Base-by-base conservation (phyloP, 208 protist species). In the Trypanosoma conorhini region DNA sequence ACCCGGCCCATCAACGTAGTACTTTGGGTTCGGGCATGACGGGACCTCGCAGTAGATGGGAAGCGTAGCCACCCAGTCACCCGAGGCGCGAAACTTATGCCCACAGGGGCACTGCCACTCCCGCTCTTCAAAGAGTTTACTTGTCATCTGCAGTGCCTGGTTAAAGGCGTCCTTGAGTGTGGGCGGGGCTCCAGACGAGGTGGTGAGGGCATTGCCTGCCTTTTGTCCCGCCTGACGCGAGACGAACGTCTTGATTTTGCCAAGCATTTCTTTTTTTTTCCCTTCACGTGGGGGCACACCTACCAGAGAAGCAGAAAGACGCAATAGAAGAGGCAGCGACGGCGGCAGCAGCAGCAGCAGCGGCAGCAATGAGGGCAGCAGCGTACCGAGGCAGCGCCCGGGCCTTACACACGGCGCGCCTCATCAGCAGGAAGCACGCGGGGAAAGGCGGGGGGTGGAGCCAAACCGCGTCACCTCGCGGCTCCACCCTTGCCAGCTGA, bases 51-150 rank as follows among this genome's bases (percentile, higher is more conserved):
- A 97, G 59, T 94, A 87, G 24, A 91, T 89, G 5, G 92, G 92
- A 4, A 87, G 77, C 33, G 85, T 91, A 2, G 88, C 88, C 28
- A 93, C 74, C 89, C 92, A 97, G 52, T 95, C 89, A 22, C 89
- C 92, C 21, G 81, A 65, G 21, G 88, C 89, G 38, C 86, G 85
- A 74, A 97, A 97, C 50, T 86, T 89, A 66, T 97, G 92, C 0
- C 92, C 92, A 76, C 92, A 97, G 4, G 87, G 89, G 52, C 92
- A 97, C 76, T 97, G 87, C 92, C 92, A 97, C 63, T 96, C 88
- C 0, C 81, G 78, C 67, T 96, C 88, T 17, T 82, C 86, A 57
- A 94, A 92, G 19, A 93, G 62, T 33, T 85, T 91, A 54, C 66
- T 87, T 21, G 81, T 83, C 58, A 89, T 75, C n/a, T 80, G 67